A percentile compares a stretch with the other conserved stretches of the same genome.
phyloP scores from a whole-genome alignment of 352 stramenopile genomes.

The Pythium pyrilobum region DNA sequence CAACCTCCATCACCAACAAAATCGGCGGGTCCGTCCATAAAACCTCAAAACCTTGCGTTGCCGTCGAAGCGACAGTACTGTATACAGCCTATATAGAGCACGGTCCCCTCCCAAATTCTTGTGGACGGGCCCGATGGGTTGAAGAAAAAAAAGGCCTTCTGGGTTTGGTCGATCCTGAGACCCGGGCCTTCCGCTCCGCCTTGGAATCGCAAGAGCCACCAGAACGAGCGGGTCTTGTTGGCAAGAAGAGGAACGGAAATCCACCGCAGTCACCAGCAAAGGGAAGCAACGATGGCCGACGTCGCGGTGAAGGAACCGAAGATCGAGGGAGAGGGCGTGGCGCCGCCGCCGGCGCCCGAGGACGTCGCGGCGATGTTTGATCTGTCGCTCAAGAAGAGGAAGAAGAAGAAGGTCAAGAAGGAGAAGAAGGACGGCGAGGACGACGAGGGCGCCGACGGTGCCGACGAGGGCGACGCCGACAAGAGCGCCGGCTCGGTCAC shows the following conservation, averaged over 20 bases:
- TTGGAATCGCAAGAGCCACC: conserved; percentile 16
- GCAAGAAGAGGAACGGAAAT: background rate
- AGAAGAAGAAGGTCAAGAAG: conserved; percentile 89
- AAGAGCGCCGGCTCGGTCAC: conserved; percentile 29
- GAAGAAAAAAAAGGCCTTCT: too few relatives aligned
- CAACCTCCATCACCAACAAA: conserved; percentile 8
- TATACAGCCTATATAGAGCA: background rate
- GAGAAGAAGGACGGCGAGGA: conserved; percentile 38
- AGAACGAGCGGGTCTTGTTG: conserved; percentile 5
- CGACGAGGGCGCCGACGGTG: conserved; percentile 18
- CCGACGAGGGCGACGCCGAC: conserved; percentile 25
- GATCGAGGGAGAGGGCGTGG: conserved; percentile 34
- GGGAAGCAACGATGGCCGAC: conserved; percentile 41
- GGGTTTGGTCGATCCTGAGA: background rate
- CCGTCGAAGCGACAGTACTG: background rate
- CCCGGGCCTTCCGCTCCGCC: conserved; percentile 6
- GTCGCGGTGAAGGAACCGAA: conserved; percentile 34
- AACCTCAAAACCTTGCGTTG: conserved; percentile 16
- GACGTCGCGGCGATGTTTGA: conserved; percentile 90
- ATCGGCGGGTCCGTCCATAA: background rate
- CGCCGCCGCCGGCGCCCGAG: conserved; percentile 53
- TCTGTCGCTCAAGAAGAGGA: conserved; percentile 90
- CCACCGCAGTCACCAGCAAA: background rate
- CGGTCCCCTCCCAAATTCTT: background rate
- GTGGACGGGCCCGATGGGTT: background rate